Conservation (phyloP, 2,329 filamentous ascomycete species). For the Leptoxyphium fumago region DNA sequence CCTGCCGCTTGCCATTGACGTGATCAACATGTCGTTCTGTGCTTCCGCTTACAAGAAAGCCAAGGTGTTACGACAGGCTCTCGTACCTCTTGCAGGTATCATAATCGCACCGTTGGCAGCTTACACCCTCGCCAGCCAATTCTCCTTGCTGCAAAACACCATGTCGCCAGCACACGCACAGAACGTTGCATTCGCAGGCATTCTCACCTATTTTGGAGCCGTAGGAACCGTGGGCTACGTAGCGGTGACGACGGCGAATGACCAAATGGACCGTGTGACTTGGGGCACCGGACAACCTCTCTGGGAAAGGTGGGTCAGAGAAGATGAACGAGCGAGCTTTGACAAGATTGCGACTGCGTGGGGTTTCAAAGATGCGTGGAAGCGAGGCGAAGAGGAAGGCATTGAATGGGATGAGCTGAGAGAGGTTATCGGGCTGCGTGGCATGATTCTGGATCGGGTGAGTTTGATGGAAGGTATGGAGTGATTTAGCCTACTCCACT, state of each 20-base stretch:
- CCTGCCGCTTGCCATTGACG: conserved; percentile 60
- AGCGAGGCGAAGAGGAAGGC: conserved; percentile 79
- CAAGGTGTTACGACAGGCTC: conserved; percentile 50
- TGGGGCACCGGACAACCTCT: conserved; percentile 76
- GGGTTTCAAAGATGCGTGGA: conserved; percentile 72
- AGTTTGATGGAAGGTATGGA: conserved; percentile 91
- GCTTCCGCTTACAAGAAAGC: conserved; percentile 50
- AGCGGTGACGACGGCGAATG: conserved; percentile 73
- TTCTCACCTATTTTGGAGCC: conserved; percentile 69
- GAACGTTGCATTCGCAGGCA: conserved; percentile 62
- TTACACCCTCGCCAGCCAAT: conserved; percentile 55
- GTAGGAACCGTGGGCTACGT: conserved; percentile 72
- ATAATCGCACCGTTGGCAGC: conserved; percentile 49
- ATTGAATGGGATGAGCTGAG: conserved; percentile 75
- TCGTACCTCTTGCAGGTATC: conserved; percentile 43
- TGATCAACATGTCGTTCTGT: conserved; percentile 56
- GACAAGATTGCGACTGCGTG: conserved; percentile 78
- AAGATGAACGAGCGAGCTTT: conserved; percentile 77
- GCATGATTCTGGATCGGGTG: conserved; percentile 80
- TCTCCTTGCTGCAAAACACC: conserved; percentile 53
- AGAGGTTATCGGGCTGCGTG: conserved; percentile 67
- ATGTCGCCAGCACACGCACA: conserved; percentile 66
- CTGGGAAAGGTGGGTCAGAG: conserved; percentile 68
- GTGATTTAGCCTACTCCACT: conserved; percentile 19
- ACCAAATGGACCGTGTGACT: conserved; percentile 87